Base-by-base conservation (phyloP, 2,329 filamentous ascomycete species). In the Fusarium albosuccineum region DNA sequence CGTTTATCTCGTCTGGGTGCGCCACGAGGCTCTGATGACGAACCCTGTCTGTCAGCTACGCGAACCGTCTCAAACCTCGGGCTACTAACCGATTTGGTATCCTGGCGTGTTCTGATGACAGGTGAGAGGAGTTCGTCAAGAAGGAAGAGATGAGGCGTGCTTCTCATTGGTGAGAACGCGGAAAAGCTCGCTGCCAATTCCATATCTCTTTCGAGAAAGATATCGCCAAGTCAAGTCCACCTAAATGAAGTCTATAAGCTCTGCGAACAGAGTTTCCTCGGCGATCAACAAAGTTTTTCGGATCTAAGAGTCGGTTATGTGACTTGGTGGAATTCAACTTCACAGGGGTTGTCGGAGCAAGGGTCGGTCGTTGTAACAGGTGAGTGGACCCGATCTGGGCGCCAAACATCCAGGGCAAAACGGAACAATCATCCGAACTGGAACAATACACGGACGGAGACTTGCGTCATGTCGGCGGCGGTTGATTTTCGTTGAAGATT, bases 1-100 rank as follows among this genome's bases (percentile, higher is more conserved):
- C 13, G 14, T 36, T 51, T 49, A 30, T 44, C 42, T 41, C 39
- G 52, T 16, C n/a, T 36, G 16, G 30, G 49, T 27, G 22, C 44
- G 42, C 45, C 37, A 40, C 46, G 61, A 44, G 54, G 59, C 54
- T 65, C 50, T 42, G 34, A n/a, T 29, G 22, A 22, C 33, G 27
- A 34, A 48, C 62, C 69, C 60, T 70, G 59, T 59, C 55, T 42
- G 49, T 55, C 50, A 61, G 60, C 17, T 63, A 71, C 56, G 56
- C 45, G 57, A 58, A 37, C 49, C 46, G 69, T 71, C 70, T 71
- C 69, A 71, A 36, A 52, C 17, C 62, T 68, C 70, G 64, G 67
- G 29, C 22, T 30, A 40, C 13, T 54, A 49, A 53, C 67, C 49
- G 22, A 55, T 70, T 72, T 41, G 61, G 60, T 36, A 14, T 33